Base-by-base conservation (phyloP, 495 filamentous ascomycete genomes). In the Penicillium roqueforti region DNA sequence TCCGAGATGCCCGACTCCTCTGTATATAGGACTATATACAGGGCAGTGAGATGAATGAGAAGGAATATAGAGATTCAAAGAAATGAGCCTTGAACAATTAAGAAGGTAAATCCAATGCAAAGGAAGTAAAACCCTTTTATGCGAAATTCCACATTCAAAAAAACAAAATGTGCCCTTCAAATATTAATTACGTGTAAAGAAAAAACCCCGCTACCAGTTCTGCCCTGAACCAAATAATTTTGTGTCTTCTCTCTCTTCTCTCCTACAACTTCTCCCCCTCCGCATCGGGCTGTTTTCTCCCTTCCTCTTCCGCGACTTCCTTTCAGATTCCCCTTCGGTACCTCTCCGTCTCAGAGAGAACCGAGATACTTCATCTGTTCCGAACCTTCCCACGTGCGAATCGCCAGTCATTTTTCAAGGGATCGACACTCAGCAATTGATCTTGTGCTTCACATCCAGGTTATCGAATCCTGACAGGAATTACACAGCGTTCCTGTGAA, bases 141-240 rank as follows among this genome's bases (percentile, higher is more conserved):
- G 37, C 43, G 47, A 58, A 58, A 58, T 58, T 62, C 56, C 60
- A 62, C 59, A 61, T 58, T 43, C 36, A 46, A 38, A 51, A 41
- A 26, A 14, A 18, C 42, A 29, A n/a, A 32, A 32, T 32, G 29
- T 32, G 14, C 32, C 32, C 6, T 20, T 20, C n/a, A 31, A 31
- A 31, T 31, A 51, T 52, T 52, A 52, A 52, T 52, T 52, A 52
- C 50, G 50, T 41, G 44, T 56, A 56, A 55, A 41, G 32, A 50
- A 59, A 50, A 59, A 39, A 45, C 56, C 60, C 60, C 57, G 57
- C 60, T 61, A 66, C 60, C 60, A 64, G 29, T 52, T 53, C 46
- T 48, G 47, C 53, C 40, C 54, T 54, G 43, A 54, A 54, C 52
- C 52, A 54, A 54, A 46, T 47, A 57, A 54, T 47, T 47, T 66